Evolutionary conservation across 768 basidiomycete species (phyloP), one percentile per base, ranked within the genome.

Genomic region (Chalciporus sphaerocephalus): DNA sequence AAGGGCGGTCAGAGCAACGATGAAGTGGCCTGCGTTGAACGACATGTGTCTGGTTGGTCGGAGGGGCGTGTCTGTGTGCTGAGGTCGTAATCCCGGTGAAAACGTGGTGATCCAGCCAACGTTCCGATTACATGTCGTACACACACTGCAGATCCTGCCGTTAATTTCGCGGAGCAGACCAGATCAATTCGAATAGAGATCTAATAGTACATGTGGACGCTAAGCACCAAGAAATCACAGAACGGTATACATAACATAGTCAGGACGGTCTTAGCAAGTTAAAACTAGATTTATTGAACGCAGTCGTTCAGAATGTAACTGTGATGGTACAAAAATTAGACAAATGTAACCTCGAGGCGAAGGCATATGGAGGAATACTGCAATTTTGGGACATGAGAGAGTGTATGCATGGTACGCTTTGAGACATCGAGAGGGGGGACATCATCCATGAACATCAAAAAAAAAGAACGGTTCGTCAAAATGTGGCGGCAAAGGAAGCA

Each of bases 1-100:
- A 11, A 74, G 37, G 23, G 66, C 47, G 32, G 83, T 74, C 22
- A 70, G 53, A 25, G 58, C 53, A 44, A 86, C 55, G 53, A 81
- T 62, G 49, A 72, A 51, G 58, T 78, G 73, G 13, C 82, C 83
- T 21, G 55, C 52, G 48, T 70, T 61, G 38, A 61, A 54, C 47
- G 52, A 46, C 56, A 65, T 67, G 64, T 54, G 51, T 53, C 48
- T 33, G 39, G 40, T 46, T 50, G 30, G 46, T 44, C 28, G 38
- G 52, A 44, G 46, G 43, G 32, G 32, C 50, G 44, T 55, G 50
- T 25, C 16, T 46, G 40, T 32, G 55, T 40, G 12, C 46, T 28
- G 48, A 56, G 42, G 53, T 37, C 61, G 61, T 63, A 62, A 63
- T 64, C 53, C 59, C 62, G 62, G 40, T 2, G n/a, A 10, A 43